phyloP scores from a whole-genome alignment of 306 rosid genomes.

The Cicer judaicum region DNA sequence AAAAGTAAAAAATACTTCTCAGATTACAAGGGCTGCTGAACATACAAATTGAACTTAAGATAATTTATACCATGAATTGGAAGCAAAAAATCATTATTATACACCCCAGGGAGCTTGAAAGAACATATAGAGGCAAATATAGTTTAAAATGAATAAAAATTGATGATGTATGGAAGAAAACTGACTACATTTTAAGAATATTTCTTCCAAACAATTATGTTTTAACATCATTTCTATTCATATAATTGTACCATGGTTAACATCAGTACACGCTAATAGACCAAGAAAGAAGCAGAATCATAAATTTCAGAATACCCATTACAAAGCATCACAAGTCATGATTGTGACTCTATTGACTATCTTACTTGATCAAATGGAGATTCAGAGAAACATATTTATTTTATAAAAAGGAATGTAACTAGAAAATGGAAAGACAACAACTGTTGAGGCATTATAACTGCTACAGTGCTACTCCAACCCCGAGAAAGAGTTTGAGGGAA shows the following conservation, averaged over 20 bases:
- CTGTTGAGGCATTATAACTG: conserved; percentile 24
- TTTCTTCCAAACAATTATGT: conserved; percentile 26
- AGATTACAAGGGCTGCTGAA: conserved; percentile 4
- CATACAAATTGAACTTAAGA: conserved; percentile 21
- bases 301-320: conserved; percentile 31
- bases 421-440: conserved; percentile 16
- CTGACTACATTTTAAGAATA: background rate
- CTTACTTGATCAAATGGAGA: conserved; percentile 32
- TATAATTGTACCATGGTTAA: conserved; percentile 11
- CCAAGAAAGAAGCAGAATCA: conserved; percentile 11
- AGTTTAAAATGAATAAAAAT: background rate
- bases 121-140: conserved; percentile 30
- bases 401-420: background rate
- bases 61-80: background rate
- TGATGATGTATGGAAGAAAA: conserved; percentile 17
- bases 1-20: conserved; percentile 26
- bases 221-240: conserved; percentile 5
- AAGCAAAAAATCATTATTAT: conserved; percentile 23
- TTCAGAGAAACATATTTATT: conserved; percentile 33
- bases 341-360: conserved; percentile 12
- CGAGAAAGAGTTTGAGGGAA: background rate
- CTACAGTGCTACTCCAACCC: conserved; percentile 1
- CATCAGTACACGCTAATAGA: background rate
- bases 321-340: background rate
- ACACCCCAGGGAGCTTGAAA: background rate